Evolutionary conservation across 306 rosid genomes (phyloP), one percentile per base, ranked within the genome.

Genomic region (Malus sylvestris): DNA sequence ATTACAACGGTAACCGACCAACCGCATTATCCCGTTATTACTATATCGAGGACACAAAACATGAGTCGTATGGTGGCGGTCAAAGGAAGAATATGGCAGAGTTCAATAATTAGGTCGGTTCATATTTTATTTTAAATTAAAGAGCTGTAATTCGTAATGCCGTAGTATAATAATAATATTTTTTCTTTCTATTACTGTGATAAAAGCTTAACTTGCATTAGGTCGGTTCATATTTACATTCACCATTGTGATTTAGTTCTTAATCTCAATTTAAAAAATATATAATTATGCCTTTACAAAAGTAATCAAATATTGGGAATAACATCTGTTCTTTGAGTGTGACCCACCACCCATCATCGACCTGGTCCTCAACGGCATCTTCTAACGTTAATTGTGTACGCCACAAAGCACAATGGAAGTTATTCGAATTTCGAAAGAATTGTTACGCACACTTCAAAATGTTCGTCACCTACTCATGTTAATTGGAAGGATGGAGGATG

Each of bases 171-270:
- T 1, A 3, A 14, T 14, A 45, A 45, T 4, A 45, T 1, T 12
- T 15, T 0, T 45, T 23, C 23, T 23, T 0, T 45, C 0, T 1
- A 12, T 1, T 4, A 45, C 0, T 0, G 0, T 46, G 0, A 5
- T 45, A 46, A 7, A 38, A 38, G 2, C 25, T 0, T 1, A 9
- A 38, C 42, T 1, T 7, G 42, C 10, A 38, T 38, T 38, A 38
- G 0, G 53, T 49, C 8, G 6, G 23, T 27, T 57, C 66, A 61
- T 13, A 27, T 61, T 61, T 23, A 61, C 45, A 0, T 42, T 42
- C 62, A 30, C 52, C 67, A 35, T 72, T 44, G 2, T 6, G 8
- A 25, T 7, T 25, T 18, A 60, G 12, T 60, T 18, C 16, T 27
- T 18, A 44, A 73, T 33, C 42, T 3, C 22, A 4, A 5, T n/a